phyloP scores from a whole-genome alignment of 177 flowering plant species.

The Vitis hybrid region DNA sequence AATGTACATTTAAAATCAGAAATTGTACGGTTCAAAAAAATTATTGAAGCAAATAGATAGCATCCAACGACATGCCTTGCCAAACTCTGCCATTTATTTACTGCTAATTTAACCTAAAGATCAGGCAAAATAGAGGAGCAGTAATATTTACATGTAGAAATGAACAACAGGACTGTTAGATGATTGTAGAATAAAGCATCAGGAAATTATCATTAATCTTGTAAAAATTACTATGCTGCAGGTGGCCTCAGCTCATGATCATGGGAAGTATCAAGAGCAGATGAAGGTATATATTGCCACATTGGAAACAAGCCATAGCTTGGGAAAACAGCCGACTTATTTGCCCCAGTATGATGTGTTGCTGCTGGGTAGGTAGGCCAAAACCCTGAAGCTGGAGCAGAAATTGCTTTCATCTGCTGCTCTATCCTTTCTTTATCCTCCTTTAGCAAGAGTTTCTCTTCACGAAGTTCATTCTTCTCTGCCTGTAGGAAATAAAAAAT shows the following conservation, averaged over 20 bases:
- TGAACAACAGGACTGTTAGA: slow-evolving; percentile 1
- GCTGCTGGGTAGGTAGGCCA: slow-evolving; percentile 50
- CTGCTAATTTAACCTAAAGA: not conserved
- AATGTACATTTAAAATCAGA: no score
- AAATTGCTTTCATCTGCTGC: slow-evolving; percentile 51
- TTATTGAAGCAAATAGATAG: not conserved
- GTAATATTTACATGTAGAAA: slow-evolving; percentile 20
- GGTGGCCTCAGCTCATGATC: slow-evolving; percentile 85
- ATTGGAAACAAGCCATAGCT: slow-evolving; percentile 58
- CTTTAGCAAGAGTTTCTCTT: slow-evolving; percentile 57
- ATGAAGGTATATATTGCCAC: slow-evolving; percentile 74
- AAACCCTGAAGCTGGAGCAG: slow-evolving; percentile 35
- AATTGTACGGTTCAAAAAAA: not conserved
- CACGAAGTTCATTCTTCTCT: slow-evolving; percentile 73
- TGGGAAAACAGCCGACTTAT: slow-evolving; percentile 62
- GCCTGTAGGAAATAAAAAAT: slow-evolving; percentile 26
- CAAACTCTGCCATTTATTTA: not conserved
- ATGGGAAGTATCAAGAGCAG: slow-evolving; percentile 53
- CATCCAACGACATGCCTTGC: not conserved
- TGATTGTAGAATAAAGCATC: slow-evolving; percentile 5
- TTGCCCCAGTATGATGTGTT: slow-evolving; percentile 39
- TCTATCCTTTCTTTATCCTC: slow-evolving; percentile 65
- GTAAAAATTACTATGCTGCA: slow-evolving; percentile 48
- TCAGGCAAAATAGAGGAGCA: slow-evolving; percentile 1
- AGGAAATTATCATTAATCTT: slow-evolving; percentile 1